Conservation (phyloP, 2,329 filamentous ascomycete species). For the Phialocephala subalpina region DNA sequence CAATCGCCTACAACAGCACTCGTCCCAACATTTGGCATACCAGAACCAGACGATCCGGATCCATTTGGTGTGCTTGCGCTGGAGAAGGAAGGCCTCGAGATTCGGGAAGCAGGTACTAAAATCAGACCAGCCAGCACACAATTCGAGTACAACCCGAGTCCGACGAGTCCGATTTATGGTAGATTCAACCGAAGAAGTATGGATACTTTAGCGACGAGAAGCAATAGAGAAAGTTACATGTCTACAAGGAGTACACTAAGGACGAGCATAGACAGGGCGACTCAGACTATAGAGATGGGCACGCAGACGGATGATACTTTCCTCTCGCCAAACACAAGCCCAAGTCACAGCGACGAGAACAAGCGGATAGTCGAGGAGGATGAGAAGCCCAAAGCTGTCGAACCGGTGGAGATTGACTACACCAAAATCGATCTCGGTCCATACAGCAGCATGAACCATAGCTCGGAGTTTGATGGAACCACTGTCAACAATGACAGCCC, state of each 20-base stretch:
- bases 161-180: slow-evolving; percentile 74
- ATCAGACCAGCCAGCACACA: slow-evolving; percentile 77
- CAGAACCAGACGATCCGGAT: slow-evolving; percentile 82
- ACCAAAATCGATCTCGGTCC: slow-evolving; percentile 64
- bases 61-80: slow-evolving; percentile 90
- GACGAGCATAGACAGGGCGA: slow-evolving; percentile 65
- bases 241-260: slow-evolving; percentile 62
- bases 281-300: slow-evolving; percentile 71
- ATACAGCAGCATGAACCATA: slow-evolving; percentile 38
- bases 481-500: slow-evolving; percentile 44
- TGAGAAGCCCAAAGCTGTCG: slow-evolving; percentile 39
- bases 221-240: slow-evolving; percentile 79
- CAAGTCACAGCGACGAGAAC: slow-evolving; percentile 55
- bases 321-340: slow-evolving; percentile 62
- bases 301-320: slow-evolving; percentile 65
- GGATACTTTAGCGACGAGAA: slow-evolving; percentile 68
- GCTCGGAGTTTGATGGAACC: slow-evolving; percentile 41
- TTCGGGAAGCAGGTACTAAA: slow-evolving; percentile 86
- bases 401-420: slow-evolving; percentile 61
- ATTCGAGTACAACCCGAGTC: slow-evolving; percentile 83
- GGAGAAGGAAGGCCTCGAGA: slow-evolving; percentile 89
- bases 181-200: slow-evolving; percentile 69
- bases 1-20: slow-evolving; percentile 44
- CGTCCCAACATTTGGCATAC: slow-evolving; percentile 76
- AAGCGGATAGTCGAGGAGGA: slow-evolving; percentile 42